phyloP scores from a whole-genome alignment of 768 basidiomycete genomes.

The Boletellus emodensis region DNA sequence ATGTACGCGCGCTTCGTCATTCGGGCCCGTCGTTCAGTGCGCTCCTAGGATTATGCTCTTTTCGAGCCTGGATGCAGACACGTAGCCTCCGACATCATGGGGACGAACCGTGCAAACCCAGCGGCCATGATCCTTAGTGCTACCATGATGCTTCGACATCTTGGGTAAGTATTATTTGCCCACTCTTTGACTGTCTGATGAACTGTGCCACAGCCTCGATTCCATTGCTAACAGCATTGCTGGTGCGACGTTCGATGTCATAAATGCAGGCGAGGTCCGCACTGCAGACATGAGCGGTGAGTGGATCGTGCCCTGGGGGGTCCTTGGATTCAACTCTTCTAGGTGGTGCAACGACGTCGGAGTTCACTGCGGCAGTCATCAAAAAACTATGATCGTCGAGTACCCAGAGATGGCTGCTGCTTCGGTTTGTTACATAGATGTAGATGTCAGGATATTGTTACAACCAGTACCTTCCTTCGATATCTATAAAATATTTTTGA shows the following conservation, averaged over 20 bases:
- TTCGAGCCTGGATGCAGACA: constrained; percentile 99
- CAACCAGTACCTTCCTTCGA: constrained; percentile 17
- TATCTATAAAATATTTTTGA: background rate
- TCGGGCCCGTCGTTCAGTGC: background rate
- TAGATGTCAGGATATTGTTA: constrained; percentile 17
- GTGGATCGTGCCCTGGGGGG: constrained; percentile 22
- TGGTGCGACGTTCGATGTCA: constrained; percentile 86
- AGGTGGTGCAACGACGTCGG: constrained; percentile 89
- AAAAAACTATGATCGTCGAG: constrained; percentile 52
- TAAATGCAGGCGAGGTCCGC: constrained; percentile 81
- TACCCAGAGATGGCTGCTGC: background rate
- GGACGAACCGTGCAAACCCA: constrained; percentile 93
- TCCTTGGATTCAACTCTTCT: constrained; percentile 8
- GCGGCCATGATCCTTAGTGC: constrained; percentile 96
- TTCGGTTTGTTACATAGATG: constrained; percentile 23
- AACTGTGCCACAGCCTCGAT: constrained; percentile 60
- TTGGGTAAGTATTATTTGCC: constrained; percentile 57
- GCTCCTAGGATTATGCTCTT: constrained; percentile 81
- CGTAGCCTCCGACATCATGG: constrained; percentile 94
- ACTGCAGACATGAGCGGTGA: constrained; percentile 95
- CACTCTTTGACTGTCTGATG: constrained; percentile 14
- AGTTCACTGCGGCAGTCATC: constrained; percentile 92
- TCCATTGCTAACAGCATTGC: constrained; percentile 92
- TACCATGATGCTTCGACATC: constrained; percentile 96
- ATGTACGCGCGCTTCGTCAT: constrained; percentile 20